Evolutionary conservation across 345 rosid genomes (phyloP).

Genomic region (Syzygium grande): DNA sequence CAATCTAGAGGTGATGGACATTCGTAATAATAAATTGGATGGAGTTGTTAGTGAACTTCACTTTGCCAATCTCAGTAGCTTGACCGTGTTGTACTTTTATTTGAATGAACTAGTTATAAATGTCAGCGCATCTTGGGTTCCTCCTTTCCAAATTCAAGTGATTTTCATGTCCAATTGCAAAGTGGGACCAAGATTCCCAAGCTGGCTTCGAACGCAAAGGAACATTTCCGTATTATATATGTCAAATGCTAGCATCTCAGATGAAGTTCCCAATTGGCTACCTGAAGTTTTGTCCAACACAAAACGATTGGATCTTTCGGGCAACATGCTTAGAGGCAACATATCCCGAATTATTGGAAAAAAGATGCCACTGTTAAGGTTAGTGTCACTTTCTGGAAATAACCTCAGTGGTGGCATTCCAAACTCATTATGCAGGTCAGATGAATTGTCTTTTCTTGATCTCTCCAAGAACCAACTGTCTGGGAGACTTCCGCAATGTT

Average conservation of each 20-base stretch:
- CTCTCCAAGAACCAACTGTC: neutral
- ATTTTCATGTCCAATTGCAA: neutral
- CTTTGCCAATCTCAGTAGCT: constrained; percentile 10
- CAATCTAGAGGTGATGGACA: neutral
- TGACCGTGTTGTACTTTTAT: fast-evolving
- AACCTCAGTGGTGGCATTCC: neutral
- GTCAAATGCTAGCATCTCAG: neutral
- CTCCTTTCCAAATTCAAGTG: neutral
- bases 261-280: neutral
- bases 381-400: neutral
- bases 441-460: neutral
- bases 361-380: neutral
- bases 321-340: neutral
- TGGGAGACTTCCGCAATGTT: fast-evolving
- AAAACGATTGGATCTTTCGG: neutral
- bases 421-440: neutral
- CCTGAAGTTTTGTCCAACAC: neutral
- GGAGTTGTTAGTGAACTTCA: constrained; percentile 12
- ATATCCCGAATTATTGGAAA: neutral
- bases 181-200: neutral
- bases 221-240: neutral
- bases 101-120: neutral
- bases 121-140: neutral
- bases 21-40: constrained; percentile 1
- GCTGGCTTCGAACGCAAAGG: neutral